phyloP scores from a whole-genome alignment of 2,329 filamentous ascomycete genomes.

The Chaetomium strumarium region DNA sequence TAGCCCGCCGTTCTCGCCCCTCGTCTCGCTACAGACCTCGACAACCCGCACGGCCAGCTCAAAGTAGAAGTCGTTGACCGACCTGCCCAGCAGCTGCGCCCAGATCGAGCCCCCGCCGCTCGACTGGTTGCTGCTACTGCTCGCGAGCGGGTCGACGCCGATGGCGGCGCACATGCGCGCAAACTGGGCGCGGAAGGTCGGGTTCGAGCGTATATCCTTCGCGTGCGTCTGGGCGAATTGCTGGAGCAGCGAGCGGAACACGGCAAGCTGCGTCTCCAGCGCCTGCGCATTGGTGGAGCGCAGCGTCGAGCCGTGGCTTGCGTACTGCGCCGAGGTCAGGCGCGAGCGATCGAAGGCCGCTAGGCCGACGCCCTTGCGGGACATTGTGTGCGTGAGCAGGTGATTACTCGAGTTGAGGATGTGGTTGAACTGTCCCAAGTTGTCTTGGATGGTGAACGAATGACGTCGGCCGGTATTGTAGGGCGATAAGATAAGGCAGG shows the following conservation, averaged over 20 bases:
- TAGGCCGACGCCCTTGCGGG: constrained; percentile 79
- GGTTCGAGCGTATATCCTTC: constrained; percentile 92
- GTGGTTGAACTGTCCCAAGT: not conserved
- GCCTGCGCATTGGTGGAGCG: constrained; percentile 78
- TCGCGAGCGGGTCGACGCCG: constrained; percentile 89
- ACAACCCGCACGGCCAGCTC: constrained; percentile 94
- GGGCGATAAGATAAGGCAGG: constrained; percentile 20
- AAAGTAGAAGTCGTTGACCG: constrained; percentile 98
- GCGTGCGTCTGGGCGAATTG: constrained; percentile 93
- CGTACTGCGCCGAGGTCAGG: constrained; percentile 82
- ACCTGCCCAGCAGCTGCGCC: constrained; percentile 85
- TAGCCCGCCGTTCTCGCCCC: constrained; percentile 86
- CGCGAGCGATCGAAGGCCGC: constrained; percentile 83
- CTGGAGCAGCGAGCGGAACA: constrained; percentile 92
- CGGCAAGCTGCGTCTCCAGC: constrained; percentile 85
- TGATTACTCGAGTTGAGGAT: not conserved
- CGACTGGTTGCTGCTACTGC: constrained; percentile 43
- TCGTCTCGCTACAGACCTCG: constrained; percentile 80
- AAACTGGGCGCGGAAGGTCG: constrained; percentile 91
- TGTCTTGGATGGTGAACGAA: not conserved
- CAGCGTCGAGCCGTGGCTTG: constrained; percentile 81
- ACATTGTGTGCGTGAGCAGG: constrained; percentile 39
- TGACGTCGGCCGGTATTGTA: constrained; percentile 2
- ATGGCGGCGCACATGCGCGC: constrained; percentile 98
- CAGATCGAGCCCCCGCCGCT: constrained; percentile 65